These are phyloP conservation scores for Halteria grandinella DNA, from an alignment of 73 alveolate genomes.

Conservation along the genomic window DNA sequence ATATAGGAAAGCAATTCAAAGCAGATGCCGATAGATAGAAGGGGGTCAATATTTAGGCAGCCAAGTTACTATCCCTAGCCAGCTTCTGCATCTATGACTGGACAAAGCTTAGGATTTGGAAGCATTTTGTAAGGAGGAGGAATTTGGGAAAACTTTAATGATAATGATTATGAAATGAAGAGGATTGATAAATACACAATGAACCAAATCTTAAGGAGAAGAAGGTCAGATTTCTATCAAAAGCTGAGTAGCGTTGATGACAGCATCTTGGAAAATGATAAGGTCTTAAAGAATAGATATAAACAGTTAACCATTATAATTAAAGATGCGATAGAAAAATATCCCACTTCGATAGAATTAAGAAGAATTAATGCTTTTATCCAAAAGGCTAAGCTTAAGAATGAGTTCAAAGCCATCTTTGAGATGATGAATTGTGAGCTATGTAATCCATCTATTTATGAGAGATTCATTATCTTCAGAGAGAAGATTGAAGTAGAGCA, in stretches of 20 bases:
- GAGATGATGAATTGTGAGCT: conserved; percentile 47
- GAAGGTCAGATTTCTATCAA: neutral
- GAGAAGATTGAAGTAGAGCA: conserved; percentile 27
- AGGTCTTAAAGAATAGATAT: conserved; percentile 3
- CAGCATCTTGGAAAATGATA: no score
- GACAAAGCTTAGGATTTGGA: no score
- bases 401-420: conserved; percentile 47
- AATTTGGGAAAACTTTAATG: no score
- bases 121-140: no score
- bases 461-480: conserved; percentile 25
- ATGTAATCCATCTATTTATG: conserved; percentile 37
- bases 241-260: neutral
- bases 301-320: conserved; percentile 17
- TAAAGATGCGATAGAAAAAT: conserved; percentile 22
- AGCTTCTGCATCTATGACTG: no score
- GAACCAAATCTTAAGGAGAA: neutral
- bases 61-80: no score
- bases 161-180: neutral
- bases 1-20: no score
- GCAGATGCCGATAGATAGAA: no score
- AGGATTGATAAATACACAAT: neutral
- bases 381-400: conserved; percentile 29
- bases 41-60: no score
- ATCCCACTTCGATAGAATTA: conserved; percentile 22
- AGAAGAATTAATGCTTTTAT: conserved; percentile 16